Evolutionary conservation across 1,139 yeast species (phyloP).

Genomic region (Wickerhamomyces sp.): DNA sequence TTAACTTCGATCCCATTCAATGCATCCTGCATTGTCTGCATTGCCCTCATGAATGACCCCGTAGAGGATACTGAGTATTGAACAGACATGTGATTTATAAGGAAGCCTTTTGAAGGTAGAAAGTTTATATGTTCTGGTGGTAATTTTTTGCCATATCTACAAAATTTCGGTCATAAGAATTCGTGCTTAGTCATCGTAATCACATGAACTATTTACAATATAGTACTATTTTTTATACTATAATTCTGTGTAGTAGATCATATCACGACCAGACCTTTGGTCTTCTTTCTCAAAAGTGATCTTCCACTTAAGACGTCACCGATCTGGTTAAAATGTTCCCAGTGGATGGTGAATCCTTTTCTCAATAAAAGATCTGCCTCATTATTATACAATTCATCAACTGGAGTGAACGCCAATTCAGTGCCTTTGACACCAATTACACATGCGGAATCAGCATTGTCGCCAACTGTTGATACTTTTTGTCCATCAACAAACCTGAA

Average conservation of each 20-base stretch:
- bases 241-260: not conserved
- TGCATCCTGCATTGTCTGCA: conserved; percentile 57
- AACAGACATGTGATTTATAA: conserved; percentile 25
- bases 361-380: conserved; percentile 59
- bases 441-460: conserved; percentile 45
- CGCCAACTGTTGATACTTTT: conserved; percentile 33
- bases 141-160: too few relatives aligned
- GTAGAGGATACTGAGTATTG: conserved; percentile 57
- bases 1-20: conserved; percentile 32
- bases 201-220: too few relatives aligned
- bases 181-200: too few relatives aligned
- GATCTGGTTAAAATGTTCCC: conserved; percentile 55
- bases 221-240: too few relatives aligned
- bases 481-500: conserved; percentile 36
- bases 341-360: conserved; percentile 64
- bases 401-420: conserved; percentile 48
- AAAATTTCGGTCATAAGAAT: too few relatives aligned
- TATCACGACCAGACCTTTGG: not conserved
- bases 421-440: conserved; percentile 72
- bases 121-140: too few relatives aligned
- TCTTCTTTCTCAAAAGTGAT: conserved; percentile 37
- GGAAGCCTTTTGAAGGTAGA: too few relatives aligned
- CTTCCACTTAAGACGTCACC: conserved; percentile 72
- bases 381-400: conserved; percentile 48
- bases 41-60: conserved; percentile 72